Base-by-base conservation (phyloP, 2,329 filamentous ascomycete species). In the Iodosphaeria phyllophila region DNA sequence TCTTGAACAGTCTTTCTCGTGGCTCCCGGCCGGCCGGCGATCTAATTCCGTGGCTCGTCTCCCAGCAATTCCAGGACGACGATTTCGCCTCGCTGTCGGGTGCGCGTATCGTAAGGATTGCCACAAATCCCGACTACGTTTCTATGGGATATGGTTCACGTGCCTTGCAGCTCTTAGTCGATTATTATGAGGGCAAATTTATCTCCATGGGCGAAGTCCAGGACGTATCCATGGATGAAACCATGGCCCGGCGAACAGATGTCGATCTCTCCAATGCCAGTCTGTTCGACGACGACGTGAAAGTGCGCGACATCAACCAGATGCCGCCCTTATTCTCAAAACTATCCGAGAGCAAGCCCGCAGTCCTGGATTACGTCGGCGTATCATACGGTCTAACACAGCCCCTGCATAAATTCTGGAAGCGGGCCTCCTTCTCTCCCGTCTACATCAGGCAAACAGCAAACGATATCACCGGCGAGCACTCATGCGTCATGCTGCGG, bases 21-120 rank as follows among this genome's bases (percentile, higher is more conserved):
- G 91, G 89, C 18, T 78, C 89, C 44, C 65, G 89, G 37, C 82
- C 86, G 2, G 73, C 79, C 19, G 89, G 89, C 40, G 89, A 98
- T 48, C 56, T 98, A 27, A 98, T 98, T 29, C 89, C 89, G 1
- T 98, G 89, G 89, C 65, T 95, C 16, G 79, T 98, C 33, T 92
- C 82, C 46, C 84, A 95, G 46, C 89, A 98, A 46, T 98, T 92
- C 56, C 89, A 95, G 44, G 89, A 98, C 40, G 82, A 92, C 35
- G 83, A 93, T 35, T 98, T 98, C 45, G 89, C 86, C 8, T 74
- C 78, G 20, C 62, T 98, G 1, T 95, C 86, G 9, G 91, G 89
- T 28, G 89, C 86, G 17, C 71, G 89, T 32, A 58, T 98, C 23
- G 86, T 98, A 10, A 72, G 89, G 24, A 95, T 98, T 40, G 89